phyloP scores from a whole-genome alignment of 164 flowering plant species.

The Taxillus chinensis region DNA sequence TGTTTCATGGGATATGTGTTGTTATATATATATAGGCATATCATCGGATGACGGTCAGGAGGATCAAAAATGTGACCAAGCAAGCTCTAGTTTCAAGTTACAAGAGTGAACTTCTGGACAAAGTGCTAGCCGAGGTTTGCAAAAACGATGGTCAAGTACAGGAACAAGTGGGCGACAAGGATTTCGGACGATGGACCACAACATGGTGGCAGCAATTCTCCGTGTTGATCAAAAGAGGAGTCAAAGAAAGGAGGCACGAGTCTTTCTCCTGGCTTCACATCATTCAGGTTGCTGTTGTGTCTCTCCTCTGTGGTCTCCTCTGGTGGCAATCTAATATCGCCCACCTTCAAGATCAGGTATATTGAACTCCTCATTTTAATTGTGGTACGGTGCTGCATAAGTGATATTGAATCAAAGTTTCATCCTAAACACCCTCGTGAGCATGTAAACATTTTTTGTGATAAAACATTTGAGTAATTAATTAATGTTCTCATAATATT shows the following conservation, averaged over 20 bases:
- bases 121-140: slow-evolving; percentile 14
- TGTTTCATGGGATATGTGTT: neutral
- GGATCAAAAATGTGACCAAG: slow-evolving; percentile 13
- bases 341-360: slow-evolving; percentile 51
- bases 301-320: slow-evolving; percentile 34
- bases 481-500: too few species aligned
- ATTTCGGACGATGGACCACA: slow-evolving; percentile 32
- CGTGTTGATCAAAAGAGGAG: slow-evolving; percentile 39
- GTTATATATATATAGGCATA: slow-evolving; percentile 17
- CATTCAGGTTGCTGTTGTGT: slow-evolving; percentile 29
- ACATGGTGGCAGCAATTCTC: slow-evolving; percentile 64
- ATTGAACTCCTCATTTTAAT: too few species aligned
- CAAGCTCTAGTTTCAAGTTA: slow-evolving; percentile 20
- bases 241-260: slow-evolving; percentile 46
- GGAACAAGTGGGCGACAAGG: slow-evolving; percentile 12
- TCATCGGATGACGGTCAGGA: slow-evolving; percentile 14
- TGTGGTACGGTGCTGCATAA: too few species aligned
- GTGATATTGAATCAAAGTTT: too few species aligned
- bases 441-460: too few species aligned
- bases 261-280: slow-evolving; percentile 36
- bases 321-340: slow-evolving; percentile 48
- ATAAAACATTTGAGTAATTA: too few species aligned
- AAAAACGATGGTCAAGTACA: neutral
- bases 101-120: slow-evolving; percentile 19
- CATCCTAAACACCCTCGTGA: too few species aligned